phyloP scores from a whole-genome alignment of 176 grass and related monocot species.

The Phoenix dactylifera region DNA sequence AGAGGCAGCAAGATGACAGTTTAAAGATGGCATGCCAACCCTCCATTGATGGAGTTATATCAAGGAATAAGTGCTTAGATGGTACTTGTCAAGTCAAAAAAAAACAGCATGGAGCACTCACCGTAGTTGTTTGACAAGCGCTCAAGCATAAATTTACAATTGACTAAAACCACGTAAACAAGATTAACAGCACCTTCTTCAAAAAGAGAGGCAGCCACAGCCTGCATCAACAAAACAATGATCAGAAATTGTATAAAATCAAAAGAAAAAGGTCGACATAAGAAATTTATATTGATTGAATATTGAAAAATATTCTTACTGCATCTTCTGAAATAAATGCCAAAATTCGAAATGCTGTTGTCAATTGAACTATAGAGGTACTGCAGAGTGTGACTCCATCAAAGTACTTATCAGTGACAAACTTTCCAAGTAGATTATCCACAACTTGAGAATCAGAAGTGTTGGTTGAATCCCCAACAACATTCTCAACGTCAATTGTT shows the following conservation, averaged over 20 bases:
- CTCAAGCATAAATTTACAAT: constrained; percentile 94
- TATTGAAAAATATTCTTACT: constrained; percentile 32
- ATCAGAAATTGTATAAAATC: background rate
- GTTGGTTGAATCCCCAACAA: constrained; percentile 68
- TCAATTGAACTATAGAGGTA: constrained; percentile 87
- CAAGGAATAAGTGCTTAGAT: too few species aligned
- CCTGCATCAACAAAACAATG: constrained; percentile 46
- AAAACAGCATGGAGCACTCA: constrained; percentile 16
- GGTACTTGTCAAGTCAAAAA: too few species aligned
- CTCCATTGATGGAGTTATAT: too few species aligned
- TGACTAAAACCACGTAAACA: constrained; percentile 80
- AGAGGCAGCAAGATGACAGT: too few species aligned
- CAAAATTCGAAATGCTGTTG: constrained; percentile 77
- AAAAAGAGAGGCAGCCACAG: constrained; percentile 76
- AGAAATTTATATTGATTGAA: too few species aligned
- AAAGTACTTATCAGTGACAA: constrained; percentile 80
- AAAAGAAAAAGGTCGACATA: constrained; percentile 6
- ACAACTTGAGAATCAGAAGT: constrained; percentile 67
- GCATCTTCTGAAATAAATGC: constrained; percentile 89
- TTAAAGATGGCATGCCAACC: too few species aligned
- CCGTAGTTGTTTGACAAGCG: constrained; percentile 93
- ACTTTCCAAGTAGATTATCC: constrained; percentile 85
- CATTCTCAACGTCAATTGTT: constrained; percentile 88
- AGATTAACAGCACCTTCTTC: constrained; percentile 93
- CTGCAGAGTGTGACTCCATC: constrained; percentile 64